Conservation (phyloP, 2,329 filamentous ascomycete genomes). For the Pyrenophora tritici-repentis region DNA sequence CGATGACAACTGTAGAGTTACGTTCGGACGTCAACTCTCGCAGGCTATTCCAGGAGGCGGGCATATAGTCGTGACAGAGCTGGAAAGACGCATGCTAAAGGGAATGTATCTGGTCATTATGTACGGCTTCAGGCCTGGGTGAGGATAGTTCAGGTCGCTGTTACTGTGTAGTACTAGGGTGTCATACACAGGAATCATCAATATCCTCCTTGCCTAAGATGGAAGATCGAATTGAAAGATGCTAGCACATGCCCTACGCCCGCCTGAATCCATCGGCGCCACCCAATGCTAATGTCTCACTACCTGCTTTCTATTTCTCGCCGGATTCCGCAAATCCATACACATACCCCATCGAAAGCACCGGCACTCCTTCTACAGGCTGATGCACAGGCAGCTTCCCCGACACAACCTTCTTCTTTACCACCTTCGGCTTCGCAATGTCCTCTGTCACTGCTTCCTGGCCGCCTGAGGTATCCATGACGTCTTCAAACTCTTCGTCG, state of each 20-base stretch:
- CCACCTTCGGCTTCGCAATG: slow-evolving; percentile 10
- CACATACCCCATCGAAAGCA: slow-evolving; percentile 28
- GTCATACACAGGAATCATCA: slow-evolving; percentile 6
- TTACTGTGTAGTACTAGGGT: not conserved
- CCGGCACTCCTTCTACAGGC: slow-evolving; percentile 21
- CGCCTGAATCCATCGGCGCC: not conserved
- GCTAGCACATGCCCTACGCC: not conserved
- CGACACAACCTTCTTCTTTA: slow-evolving; percentile 5
- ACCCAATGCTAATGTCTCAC: slow-evolving; percentile 1
- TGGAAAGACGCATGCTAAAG: slow-evolving; percentile 66
- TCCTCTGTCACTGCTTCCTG: slow-evolving; percentile 6
- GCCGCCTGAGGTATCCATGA: slow-evolving; percentile 21
- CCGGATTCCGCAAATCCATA: slow-evolving; percentile 34
- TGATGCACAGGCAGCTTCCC: slow-evolving; percentile 16
- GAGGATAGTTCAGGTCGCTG: not conserved
- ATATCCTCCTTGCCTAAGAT: not conserved
- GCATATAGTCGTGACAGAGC: slow-evolving; percentile 56
- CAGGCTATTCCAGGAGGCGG: slow-evolving; percentile 69
- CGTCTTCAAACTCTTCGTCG: slow-evolving; percentile 26
- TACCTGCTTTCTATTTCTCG: slow-evolving; percentile 6
- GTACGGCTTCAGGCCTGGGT: slow-evolving; percentile 72
- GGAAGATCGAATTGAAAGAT: not conserved
- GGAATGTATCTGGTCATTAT: slow-evolving; percentile 74
- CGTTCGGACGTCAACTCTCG: slow-evolving; percentile 74
- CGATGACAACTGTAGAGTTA: slow-evolving; percentile 77